These are phyloP conservation scores for Lasiosphaeria miniovina DNA, from an alignment of 495 filamentous ascomycete species.

Conservation along the genomic window DNA sequence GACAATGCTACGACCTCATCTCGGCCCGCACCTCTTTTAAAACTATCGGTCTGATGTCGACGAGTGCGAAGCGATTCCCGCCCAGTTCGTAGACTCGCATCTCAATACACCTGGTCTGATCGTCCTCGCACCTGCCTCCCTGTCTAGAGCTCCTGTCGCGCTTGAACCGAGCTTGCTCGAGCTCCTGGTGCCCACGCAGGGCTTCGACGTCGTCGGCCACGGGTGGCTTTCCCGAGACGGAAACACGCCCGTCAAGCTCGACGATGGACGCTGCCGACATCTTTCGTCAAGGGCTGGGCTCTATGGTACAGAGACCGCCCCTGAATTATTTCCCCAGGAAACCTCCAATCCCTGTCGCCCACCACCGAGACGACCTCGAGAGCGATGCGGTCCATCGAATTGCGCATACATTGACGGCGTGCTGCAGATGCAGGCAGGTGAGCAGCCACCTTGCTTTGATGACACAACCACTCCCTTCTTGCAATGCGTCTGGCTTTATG, in stretches of 20 bases:
- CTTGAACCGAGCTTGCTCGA: too few species aligned
- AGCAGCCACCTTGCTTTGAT: constrained; percentile 23
- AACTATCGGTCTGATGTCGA: too few species aligned
- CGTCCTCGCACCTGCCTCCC: too few species aligned
- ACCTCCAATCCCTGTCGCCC: constrained; percentile 28
- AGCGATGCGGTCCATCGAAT: constrained; percentile 54
- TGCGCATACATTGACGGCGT: constrained; percentile 83
- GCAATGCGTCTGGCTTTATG: background rate
- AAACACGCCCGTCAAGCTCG: background rate
- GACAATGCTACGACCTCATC: background rate
- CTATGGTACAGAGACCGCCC: constrained; percentile 36
- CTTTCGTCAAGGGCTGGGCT: constrained; percentile 49
- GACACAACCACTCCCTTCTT: background rate
- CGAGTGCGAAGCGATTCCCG: too few species aligned
- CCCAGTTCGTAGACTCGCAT: too few species aligned
- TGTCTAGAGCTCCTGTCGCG: too few species aligned
- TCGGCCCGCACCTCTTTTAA: background rate
- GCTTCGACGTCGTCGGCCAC: background rate
- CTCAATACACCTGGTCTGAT: too few species aligned
- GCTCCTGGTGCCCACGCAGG: too few species aligned
- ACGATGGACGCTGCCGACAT: constrained; percentile 50
- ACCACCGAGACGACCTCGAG: constrained; percentile 35
- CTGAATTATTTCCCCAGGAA: constrained; percentile 30
- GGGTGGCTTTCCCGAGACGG: background rate
- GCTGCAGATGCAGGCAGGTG: constrained; percentile 81